Conservation (phyloP, 352 stramenopile genomes). For the Lagenidium sp. region DNA sequence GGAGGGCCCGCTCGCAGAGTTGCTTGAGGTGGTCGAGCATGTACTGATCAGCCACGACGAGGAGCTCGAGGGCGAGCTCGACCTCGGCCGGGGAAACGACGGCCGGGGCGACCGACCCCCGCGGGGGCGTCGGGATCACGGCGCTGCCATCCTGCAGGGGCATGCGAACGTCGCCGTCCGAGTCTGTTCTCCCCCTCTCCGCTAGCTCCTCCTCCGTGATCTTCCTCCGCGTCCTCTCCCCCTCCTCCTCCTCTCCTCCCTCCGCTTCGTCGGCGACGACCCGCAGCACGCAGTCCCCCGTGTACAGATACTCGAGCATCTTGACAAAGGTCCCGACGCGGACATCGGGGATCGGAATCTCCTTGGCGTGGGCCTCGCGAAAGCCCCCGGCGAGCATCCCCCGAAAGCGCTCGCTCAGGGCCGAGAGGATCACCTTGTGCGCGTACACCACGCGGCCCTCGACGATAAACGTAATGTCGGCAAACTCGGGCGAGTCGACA, state of each 20-base stretch:
- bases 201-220: too few species aligned
- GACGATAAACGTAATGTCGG: slow-evolving; percentile 94
- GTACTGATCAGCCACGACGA: slow-evolving; percentile 93
- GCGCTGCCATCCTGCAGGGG: background rate
- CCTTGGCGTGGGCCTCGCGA: slow-evolving; percentile 62
- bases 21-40: slow-evolving; percentile 97
- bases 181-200: too few species aligned
- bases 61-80: slow-evolving; percentile 75
- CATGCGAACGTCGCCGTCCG: background rate
- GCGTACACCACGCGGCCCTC: slow-evolving; percentile 89
- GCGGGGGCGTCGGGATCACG: background rate
- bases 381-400: slow-evolving; percentile 94
- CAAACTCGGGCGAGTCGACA: slow-evolving; percentile 91
- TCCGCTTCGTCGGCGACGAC: background rate
- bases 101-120: background rate
- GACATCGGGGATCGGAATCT: slow-evolving; percentile 89
- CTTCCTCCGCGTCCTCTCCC: too few species aligned
- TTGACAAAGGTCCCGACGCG: slow-evolving; percentile 86
- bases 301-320: slow-evolving; percentile 95
- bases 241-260: background rate
- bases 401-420: slow-evolving; percentile 90
- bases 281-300: slow-evolving; percentile 27
- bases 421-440: slow-evolving; percentile 92
- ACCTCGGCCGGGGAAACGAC: background rate
- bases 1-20: slow-evolving; percentile 86